Base-by-base conservation (phyloP, 805 yeast genomes). In the Ascoidea rubescens region DNA sequence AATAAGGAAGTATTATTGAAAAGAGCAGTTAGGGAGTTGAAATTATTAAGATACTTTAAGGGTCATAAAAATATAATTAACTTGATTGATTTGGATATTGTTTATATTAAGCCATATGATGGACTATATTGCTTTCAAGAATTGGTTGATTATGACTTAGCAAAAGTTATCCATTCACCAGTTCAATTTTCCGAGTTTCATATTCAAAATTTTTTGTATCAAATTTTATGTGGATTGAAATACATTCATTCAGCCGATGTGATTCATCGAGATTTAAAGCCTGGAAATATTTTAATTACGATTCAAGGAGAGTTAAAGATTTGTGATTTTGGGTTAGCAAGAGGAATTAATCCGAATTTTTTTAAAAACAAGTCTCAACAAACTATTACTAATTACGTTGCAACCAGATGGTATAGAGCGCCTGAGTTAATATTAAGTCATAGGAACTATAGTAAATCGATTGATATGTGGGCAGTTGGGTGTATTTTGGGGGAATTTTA, bases 401-500 rank as follows among this genome's bases (percentile, higher is more conserved):
- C 96, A 0, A 90, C 97, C 0, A 69, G 97, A 53, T 90, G 96
- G 96, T 90, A 90, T 61, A 72, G 98, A 48, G 96, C 97, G 0
- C 98, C 98, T 0, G 98, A 90, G 61, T 71, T 90, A 49, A 77
- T 90, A 47, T 65, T 89, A 42, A 74, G 85, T 8, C 72, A 75
- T 53, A 74, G 71, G 50, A 60, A 58, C 16, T 87, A 87, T 61
- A 74, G 80, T 4, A 84, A 84, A 53, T 72, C 78, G 2, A 84
- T 90, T 48, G 98, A 90, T 64, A 72, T 90, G 71, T 90, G 98
- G 98, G 89, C 96, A 0, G 79, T 83, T 7, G 98, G 97, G 1
- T 90, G 97, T 62, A 88, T 90, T 7, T 67, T 89, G 54, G 95
- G 83, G 2, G 98, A 90, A 64, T 70, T 90, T 49, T 86, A 84